Conservation (phyloP, 163 green algal species). For the Coccomyxa subellipsoidea region DNA sequence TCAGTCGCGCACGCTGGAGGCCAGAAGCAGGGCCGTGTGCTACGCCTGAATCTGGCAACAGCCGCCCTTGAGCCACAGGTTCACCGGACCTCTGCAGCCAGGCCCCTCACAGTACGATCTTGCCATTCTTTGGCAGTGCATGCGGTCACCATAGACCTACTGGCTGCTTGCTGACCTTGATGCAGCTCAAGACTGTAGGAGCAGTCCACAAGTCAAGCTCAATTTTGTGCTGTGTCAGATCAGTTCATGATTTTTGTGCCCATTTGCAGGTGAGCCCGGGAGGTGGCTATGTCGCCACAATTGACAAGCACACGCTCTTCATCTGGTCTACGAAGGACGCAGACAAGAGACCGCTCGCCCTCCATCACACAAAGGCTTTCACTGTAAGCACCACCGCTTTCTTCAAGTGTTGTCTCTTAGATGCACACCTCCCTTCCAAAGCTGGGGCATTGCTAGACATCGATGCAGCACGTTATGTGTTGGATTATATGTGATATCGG, state of each 20-base stretch:
- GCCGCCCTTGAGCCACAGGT: neutral
- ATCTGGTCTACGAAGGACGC: neutral
- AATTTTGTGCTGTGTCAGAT: neutral
- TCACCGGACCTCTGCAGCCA: neutral
- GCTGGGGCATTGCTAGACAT: neutral
- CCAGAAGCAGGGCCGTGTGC: neutral
- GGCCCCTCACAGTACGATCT: neutral
- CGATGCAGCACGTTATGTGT: neutral
- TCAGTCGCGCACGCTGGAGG: neutral
- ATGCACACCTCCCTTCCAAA: neutral
- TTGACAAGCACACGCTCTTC: constrained; percentile 1
- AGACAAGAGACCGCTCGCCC: neutral
- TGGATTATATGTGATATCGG: no score
- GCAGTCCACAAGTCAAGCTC: no score
- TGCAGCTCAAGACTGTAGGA: neutral
- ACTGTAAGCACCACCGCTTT: neutral
- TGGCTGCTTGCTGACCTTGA: no score
- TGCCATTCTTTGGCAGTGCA: neutral
- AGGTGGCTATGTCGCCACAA: neutral
- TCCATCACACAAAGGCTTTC: neutral
- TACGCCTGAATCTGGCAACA: neutral
- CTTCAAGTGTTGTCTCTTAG: neutral
- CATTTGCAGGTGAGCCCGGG: neutral
- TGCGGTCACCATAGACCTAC: neutral
- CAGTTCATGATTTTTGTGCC: neutral